phyloP scores from a whole-genome alignment of 768 basidiomycete genomes.

The Tricholoma flavovirens region DNA sequence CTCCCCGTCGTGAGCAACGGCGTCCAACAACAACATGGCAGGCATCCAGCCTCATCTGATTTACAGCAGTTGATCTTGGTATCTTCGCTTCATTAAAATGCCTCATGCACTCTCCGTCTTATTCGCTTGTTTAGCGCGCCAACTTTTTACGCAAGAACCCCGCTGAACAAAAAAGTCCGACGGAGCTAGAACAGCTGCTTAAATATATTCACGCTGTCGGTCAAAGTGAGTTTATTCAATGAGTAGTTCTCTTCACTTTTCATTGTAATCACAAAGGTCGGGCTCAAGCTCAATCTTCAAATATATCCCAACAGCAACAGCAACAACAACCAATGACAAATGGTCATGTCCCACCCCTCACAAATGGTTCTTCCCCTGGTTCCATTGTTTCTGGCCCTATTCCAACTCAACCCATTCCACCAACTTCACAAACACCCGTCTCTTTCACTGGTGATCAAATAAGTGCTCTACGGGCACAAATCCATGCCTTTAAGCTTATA shows the following conservation, averaged over 20 bases:
- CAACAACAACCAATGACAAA: slow-evolving; percentile 35
- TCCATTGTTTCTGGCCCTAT: slow-evolving; percentile 45
- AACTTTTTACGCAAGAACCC: slow-evolving; percentile 48
- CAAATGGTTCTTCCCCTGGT: slow-evolving; percentile 36
- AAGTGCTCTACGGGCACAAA: slow-evolving; percentile 71
- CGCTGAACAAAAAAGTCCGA: slow-evolving; percentile 39
- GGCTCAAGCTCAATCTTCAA: slow-evolving; percentile 27
- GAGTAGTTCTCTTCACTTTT: slow-evolving; percentile 4
- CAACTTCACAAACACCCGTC: slow-evolving; percentile 64
- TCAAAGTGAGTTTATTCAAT: slow-evolving; percentile 26
- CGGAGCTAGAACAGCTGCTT: slow-evolving; percentile 40
- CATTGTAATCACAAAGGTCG: slow-evolving; percentile 7
- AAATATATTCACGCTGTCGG: slow-evolving; percentile 44
- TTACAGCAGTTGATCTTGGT: slow-evolving; percentile 41
- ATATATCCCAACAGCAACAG: slow-evolving; percentile 25
- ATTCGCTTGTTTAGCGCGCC: slow-evolving; percentile 31
- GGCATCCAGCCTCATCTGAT: slow-evolving; percentile 28
- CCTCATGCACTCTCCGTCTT: slow-evolving; percentile 10
- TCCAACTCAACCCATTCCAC: slow-evolving; percentile 43
- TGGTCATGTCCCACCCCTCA: slow-evolving; percentile 40
- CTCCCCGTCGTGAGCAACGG: slow-evolving; percentile 36
- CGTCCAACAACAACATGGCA: slow-evolving; percentile 23
- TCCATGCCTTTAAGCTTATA: slow-evolving; percentile 75
- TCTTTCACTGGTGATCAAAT: slow-evolving; percentile 78
- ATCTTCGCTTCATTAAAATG: slow-evolving; percentile 15